Evolutionary conservation across 345 rosid genomes (phyloP), one percentile per base, ranked within the genome.

Genomic region (Hibiscus mutabilis): DNA sequence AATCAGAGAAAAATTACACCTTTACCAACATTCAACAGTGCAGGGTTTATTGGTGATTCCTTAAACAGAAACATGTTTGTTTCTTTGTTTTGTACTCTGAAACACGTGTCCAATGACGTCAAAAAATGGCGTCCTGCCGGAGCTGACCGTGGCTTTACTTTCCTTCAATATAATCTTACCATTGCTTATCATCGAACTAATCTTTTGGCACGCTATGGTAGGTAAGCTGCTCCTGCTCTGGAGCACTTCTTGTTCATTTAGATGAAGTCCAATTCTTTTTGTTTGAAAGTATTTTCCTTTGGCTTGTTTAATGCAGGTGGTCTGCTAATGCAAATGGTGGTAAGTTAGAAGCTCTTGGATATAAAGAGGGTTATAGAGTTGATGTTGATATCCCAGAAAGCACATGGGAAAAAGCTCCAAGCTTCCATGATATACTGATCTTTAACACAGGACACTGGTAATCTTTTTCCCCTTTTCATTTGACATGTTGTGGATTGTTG

Each of bases 401-500:
- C 72, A 81, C 97, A 12, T 91, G 97, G 96, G 86, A 70, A 7
- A 82, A 82, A 64, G 98, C 97, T 82, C 79, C 87, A 25, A 75
- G 69, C 57, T 91, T 94, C 82, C 97, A 94, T 70, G 86, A 87
- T 75, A 82, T 90, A 81, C 79, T 91, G 15, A 73, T 94, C 74
- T 72, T 91, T 56, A 91, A 87, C 83, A 91, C 97, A 0, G 98
- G 98, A 60, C 98, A 94, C 74, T 94, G 98, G 97, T 91, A 86
- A n/a, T n/a, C n/a, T n/a, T n/a, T n/a, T n/a, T n/a, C n/a, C n/a
- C n/a, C n/a, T n/a, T n/a, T n/a, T n/a, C n/a, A n/a, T n/a, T n/a
- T n/a, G n/a, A n/a, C n/a, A n/a, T n/a, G n/a, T n/a, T n/a, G n/a
- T n/a, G n/a, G n/a, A n/a, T n/a, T n/a, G n/a, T n/a, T n/a, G n/a